Base-by-base conservation (phyloP, 2,329 filamentous ascomycete species). In the Talaromyces sp. region DNA sequence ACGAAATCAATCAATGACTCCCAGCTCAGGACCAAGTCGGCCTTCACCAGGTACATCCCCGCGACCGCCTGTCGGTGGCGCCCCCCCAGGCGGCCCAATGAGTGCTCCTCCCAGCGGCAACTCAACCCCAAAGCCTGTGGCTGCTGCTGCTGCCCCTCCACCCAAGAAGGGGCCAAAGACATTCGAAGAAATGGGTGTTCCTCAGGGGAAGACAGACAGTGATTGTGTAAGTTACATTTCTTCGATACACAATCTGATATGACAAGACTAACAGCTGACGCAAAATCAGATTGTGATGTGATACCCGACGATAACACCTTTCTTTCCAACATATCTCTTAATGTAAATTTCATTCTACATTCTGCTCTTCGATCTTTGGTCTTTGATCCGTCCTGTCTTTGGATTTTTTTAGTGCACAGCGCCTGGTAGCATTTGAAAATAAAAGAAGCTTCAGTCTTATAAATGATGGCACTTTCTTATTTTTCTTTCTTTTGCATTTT, bases 171-270 rank as follows among this genome's bases (percentile, higher is more conserved):
- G 94, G 11, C 94, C 95, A 0, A 92, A 95, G 72, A 98, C 95
- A 0, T 99, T 99, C 76, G 94, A 97, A 75, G 93, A 96, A 75
- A 99, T 99, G 95, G 95, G 95, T 45, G 94, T 99, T 71, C 92
- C 93, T 7, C 86, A 89, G 72, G 88, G 85, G 57, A 93, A 95
- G 78, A 86, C 89, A 67, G 91, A 97, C n/a, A 86, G 87, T 70
- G 93, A 98, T 79, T 99, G 94, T 82, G 93, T 97, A 87, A 82
- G 86, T 82, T n/a, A 24, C 22, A n/a, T 47, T n/a, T 39, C 45
- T n/a, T 3, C 11, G 14, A 16, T 2, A 2, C 5, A 31, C 6
- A 27, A 8, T 16, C 22, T 56, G 31, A 11, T 58, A 41, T 19
- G 19, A 11, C 35, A 16, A 22, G 39, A 11, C 56, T 59, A 33